Percentiles rank a stretch among this genome's conserved stretches.
Conservation (phyloP, 495 filamentous ascomycete genomes). For the Usnea hakonensis region DNA sequence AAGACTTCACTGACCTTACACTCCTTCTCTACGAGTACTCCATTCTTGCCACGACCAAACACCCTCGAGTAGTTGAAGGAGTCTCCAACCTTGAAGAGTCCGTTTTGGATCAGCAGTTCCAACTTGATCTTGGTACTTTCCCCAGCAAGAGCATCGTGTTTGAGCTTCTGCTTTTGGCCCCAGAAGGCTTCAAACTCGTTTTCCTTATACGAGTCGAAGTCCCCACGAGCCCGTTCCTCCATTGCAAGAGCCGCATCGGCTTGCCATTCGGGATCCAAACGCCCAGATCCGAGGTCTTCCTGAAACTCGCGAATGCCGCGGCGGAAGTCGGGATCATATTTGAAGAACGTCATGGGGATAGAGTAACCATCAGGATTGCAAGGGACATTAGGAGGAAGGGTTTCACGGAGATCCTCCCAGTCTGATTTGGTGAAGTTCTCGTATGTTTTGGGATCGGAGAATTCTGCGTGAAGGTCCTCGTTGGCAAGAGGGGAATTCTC, state of each 20-base stretch:
- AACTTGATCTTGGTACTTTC: constrained; percentile 45
- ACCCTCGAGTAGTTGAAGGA: constrained; percentile 39
- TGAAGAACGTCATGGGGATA: constrained; percentile 39
- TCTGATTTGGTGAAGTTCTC: constrained; percentile 47
- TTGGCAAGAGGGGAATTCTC: constrained; percentile 46
- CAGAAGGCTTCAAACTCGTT: constrained; percentile 60
- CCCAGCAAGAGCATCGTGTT: constrained; percentile 34
- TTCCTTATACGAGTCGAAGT: constrained; percentile 62
- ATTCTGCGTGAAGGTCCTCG: constrained; percentile 48
- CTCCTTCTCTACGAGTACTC: constrained; percentile 43
- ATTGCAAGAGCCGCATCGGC: constrained; percentile 55
- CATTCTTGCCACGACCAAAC: constrained; percentile 26
- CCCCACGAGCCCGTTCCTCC: constrained; percentile 53
- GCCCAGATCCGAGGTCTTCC: constrained; percentile 53
- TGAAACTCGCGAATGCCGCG: constrained; percentile 46
- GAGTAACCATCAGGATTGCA: constrained; percentile 32
- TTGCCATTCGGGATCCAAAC: constrained; percentile 60
- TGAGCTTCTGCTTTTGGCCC: constrained; percentile 53
- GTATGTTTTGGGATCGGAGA: constrained; percentile 52
- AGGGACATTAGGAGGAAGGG: constrained; percentile 47
- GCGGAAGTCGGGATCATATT: constrained; percentile 46
- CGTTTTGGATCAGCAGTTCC: constrained; percentile 37
- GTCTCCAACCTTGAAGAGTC: constrained; percentile 44
- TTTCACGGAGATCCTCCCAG: constrained; percentile 45
- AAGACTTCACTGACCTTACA: constrained; percentile 31